Evolutionary conservation across 306 rosid genomes (phyloP).

Genomic region (Hylodesmum podocarpum): DNA sequence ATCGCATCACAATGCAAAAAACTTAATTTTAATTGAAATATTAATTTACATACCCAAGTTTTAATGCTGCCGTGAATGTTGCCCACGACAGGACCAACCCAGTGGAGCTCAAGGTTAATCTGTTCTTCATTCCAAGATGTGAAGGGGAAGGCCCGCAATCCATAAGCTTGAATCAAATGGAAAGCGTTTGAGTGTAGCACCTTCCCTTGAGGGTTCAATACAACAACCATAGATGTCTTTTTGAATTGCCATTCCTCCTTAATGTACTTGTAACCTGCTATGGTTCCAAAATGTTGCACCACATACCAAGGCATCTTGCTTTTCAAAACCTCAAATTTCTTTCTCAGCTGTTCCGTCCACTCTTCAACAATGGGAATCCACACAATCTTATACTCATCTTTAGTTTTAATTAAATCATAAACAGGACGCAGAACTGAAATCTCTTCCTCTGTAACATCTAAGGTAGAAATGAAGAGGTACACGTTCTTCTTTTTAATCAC

Average conservation of each 20-base stretch:
- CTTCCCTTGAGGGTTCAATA: slow-evolving; percentile 51
- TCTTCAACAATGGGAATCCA: slow-evolving; percentile 73
- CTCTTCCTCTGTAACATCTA: too few species aligned
- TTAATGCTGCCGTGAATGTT: neutral
- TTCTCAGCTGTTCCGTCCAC: too few species aligned
- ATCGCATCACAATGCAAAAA: too few species aligned
- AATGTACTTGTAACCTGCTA: too few species aligned
- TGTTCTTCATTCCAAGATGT: neutral
- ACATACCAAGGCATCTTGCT: too few species aligned
- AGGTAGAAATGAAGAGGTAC: slow-evolving; percentile 46
- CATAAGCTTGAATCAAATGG: too few species aligned
- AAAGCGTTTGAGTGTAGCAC: too few species aligned
- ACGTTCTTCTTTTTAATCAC: slow-evolving; percentile 46
- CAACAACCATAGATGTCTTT: slow-evolving; percentile 46
- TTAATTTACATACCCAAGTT: slow-evolving; percentile 35
- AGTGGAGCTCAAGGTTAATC: neutral
- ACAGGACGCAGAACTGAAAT: slow-evolving; percentile 32
- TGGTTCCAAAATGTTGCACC: too few species aligned
- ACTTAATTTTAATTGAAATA: too few species aligned
- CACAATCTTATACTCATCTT: slow-evolving; percentile 43
- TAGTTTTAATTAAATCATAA: slow-evolving; percentile 37
- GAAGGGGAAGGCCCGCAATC: too few species aligned
- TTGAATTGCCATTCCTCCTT: slow-evolving; percentile 60
- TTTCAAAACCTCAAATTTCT: too few species aligned
- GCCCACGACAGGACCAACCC: slow-evolving; percentile 24